Percentiles rank a stretch among this genome's conserved stretches.
These are phyloP conservation scores for Umbellularia californica DNA, from an alignment of 164 flowering plant species.

Conservation along the genomic window DNA sequence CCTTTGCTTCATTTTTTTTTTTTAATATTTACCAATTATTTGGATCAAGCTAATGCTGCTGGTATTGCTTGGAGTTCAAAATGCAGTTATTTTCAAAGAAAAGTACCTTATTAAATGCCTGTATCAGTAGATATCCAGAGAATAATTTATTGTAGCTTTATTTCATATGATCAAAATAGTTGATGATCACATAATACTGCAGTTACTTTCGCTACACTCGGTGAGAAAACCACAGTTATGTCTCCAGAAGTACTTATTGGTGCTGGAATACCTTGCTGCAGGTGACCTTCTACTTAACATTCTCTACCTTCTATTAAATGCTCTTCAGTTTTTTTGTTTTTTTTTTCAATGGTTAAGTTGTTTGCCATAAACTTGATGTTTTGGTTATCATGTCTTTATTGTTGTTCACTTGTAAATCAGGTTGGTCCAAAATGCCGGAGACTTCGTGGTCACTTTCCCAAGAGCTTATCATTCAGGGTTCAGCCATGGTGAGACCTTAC, in stretches of 20 bases:
- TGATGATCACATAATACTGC: conserved; percentile 19
- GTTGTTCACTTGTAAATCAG: conserved; percentile 32
- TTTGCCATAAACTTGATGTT: background rate
- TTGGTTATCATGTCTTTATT: background rate
- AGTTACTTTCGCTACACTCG: conserved; percentile 91
- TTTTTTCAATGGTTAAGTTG: conserved; percentile 1
- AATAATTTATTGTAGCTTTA: background rate
- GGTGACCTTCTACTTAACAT: conserved; percentile 37
- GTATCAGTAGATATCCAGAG: background rate
- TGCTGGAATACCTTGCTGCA: conserved; percentile 98
- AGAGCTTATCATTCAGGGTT: conserved; percentile 99
- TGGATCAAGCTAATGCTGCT: background rate
- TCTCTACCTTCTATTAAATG: background rate
- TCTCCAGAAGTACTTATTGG: conserved; percentile 89
- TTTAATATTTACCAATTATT: too few species aligned
- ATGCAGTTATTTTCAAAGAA: background rate
- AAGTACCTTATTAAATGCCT: background rate
- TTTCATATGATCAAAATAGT: background rate
- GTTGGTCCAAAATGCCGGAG: conserved; percentile 97
- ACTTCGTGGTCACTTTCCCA: conserved; percentile 97
- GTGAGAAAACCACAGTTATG: conserved; percentile 96
- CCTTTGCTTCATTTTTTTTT: background rate
- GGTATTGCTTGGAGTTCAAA: background rate
- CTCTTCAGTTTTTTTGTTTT: background rate
- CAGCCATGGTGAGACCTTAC: conserved; percentile 75